Conservation (phyloP, 192 early-diverging fungal genomes). For the Obelidium mucronatum region DNA sequence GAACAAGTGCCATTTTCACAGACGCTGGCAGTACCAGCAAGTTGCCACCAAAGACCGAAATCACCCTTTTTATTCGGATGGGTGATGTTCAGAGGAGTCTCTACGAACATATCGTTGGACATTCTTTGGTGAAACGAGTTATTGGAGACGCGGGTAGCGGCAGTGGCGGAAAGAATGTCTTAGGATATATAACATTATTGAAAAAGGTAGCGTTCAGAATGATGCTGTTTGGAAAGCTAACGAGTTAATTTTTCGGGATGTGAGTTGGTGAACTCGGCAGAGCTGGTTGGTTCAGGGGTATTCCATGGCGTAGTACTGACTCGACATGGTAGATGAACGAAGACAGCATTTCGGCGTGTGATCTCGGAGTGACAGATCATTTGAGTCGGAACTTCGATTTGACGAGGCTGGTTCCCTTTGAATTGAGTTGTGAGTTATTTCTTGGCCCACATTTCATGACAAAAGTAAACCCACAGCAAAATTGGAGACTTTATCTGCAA, state of each 20-base stretch:
- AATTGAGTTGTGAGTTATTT: slow-evolving; percentile 15
- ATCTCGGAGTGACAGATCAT: neutral
- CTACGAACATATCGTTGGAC: slow-evolving; percentile 31
- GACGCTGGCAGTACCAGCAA: slow-evolving; percentile 55
- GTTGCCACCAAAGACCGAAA: slow-evolving; percentile 66
- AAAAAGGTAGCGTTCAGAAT: slow-evolving; percentile 32
- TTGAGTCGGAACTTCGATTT: neutral
- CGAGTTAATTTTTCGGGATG: neutral
- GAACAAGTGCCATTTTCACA: slow-evolving; percentile 49
- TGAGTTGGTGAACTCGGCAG: slow-evolving; percentile 38
- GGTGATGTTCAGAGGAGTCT: slow-evolving; percentile 48
- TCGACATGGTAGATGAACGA: slow-evolving; percentile 17
- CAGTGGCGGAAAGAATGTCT: slow-evolving; percentile 37
- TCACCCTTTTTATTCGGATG: slow-evolving; percentile 62
- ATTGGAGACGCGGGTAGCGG: slow-evolving; percentile 8
- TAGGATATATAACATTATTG: slow-evolving; percentile 54
- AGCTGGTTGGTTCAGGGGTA: slow-evolving; percentile 28
- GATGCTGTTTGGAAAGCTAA: neutral
- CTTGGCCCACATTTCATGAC: neutral
- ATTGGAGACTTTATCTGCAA: slow-evolving; percentile 17
- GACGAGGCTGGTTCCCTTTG: neutral
- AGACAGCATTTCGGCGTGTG: neutral
- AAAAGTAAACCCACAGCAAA: slow-evolving; percentile 26
- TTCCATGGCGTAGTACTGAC: neutral
- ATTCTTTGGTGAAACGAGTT: slow-evolving; percentile 2